Base-by-base conservation (phyloP, 176 grass and related monocot genomes). In the Areca catechu region DNA sequence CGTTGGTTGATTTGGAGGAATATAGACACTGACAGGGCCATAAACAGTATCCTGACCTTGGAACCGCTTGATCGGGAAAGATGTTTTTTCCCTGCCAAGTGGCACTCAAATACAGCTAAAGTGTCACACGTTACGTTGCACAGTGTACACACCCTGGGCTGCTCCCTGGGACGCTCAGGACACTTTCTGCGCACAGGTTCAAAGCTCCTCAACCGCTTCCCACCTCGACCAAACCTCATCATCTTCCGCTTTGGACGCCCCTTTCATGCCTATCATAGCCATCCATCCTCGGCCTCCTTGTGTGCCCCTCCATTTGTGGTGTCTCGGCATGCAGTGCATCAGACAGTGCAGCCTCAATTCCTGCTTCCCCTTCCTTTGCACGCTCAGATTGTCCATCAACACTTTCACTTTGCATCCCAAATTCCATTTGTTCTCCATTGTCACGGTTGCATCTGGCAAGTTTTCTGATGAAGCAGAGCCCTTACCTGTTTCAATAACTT, bases 51-150 rank as follows among this genome's bases (percentile, higher is more conserved):
- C 67, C 24, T 62, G 49, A 5, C 63, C 56, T 71, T 80, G 77
- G 25, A 58, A 81, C 17, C 75, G 74, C 55, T 72, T 86, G 57
- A 86, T 62, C 64, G 51, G 15, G 63, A 63, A 22, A 60, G 49
- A 59, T 86, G 83, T 48, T 86, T 81, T 61, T 77, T 86, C 47
- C 83, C 83, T 5, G 58, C 55, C 4, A 81, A 18, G 74, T 86
- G 83, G 5, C 65, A 62, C 5, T 81, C 69, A 61, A 86, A 86
- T 55, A 86, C 83, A 60, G 78, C 69, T 73, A 48, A 52, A 49
- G 83, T 81, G 60, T 86, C 69, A 16, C 83, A 86, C 22, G 14
- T 86, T 30, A 58, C 60, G 18, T 73, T 81, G 69, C 83, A 86
- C 27, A 86, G 5, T 7, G 78, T 81, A 59, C 83, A 86, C 53